phyloP scores from a whole-genome alignment of 2,329 filamentous ascomycete species.

The Phyllosticta ampelicida region DNA sequence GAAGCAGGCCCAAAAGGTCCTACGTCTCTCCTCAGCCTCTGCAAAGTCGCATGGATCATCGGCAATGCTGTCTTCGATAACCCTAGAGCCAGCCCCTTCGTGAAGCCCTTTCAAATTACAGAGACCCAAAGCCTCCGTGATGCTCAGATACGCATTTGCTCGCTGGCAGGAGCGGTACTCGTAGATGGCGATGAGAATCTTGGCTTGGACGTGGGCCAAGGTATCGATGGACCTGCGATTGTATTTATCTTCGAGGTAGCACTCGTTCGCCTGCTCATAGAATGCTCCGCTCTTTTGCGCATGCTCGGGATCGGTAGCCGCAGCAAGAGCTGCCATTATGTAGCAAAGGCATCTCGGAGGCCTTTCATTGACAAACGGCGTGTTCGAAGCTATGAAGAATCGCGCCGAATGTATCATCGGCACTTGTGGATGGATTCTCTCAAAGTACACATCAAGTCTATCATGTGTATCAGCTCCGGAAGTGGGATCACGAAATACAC shows the following conservation, averaged over 20 bases:
- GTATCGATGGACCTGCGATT: slow-evolving; percentile 59
- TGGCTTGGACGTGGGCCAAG: slow-evolving; percentile 75
- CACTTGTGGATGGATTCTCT: slow-evolving; percentile 74
- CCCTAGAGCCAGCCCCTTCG: slow-evolving; percentile 65
- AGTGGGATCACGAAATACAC: neutral
- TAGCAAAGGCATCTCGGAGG: slow-evolving; percentile 85
- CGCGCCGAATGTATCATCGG: slow-evolving; percentile 85
- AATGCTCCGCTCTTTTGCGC: slow-evolving; percentile 62
- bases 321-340: slow-evolving; percentile 93
- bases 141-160: slow-evolving; percentile 87
- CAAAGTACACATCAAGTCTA: slow-evolving; percentile 77
- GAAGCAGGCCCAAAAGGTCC: slow-evolving; percentile 94
- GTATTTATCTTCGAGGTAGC: slow-evolving; percentile 75
- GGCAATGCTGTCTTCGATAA: slow-evolving; percentile 89
- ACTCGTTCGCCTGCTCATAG: slow-evolving; percentile 58
- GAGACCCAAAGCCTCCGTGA: slow-evolving; percentile 68
- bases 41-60: slow-evolving; percentile 85
- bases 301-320: slow-evolving; percentile 45
- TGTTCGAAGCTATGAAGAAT: slow-evolving; percentile 77
- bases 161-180: slow-evolving; percentile 99
- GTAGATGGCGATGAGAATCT: slow-evolving; percentile 67
- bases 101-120: slow-evolving; percentile 90
- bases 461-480: neutral
- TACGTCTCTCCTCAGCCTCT: slow-evolving; percentile 77
- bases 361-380: slow-evolving; percentile 60